Base-by-base conservation (phyloP, 108 stramenopile species). In the Nitzschia sp. region DNA sequence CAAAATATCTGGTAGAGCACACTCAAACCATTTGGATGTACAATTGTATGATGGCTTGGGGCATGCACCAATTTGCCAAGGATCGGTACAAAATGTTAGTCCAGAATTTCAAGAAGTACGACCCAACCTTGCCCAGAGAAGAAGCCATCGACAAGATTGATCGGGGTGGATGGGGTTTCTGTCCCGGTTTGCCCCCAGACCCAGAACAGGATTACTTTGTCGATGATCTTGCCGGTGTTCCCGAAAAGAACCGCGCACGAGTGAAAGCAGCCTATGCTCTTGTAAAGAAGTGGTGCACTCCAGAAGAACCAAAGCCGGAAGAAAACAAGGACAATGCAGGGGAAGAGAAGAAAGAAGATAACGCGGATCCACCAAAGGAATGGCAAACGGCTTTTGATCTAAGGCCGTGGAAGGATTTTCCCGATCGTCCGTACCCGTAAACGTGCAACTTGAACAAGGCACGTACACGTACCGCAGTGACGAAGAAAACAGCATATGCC, bases 341-440 rank as follows among this genome's bases (percentile, higher is more conserved):
- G 59, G 57, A 58, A 29, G 72, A 63, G 16, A 53, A 41, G 15
- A 53, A 56, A 1, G 71, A 67, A 25, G 34, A 57, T 21, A 47
- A 48, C 31, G 48, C 67, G 41, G 38, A 2, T 6, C 33, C 72
- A n/a, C 84, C 84, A 16, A 27, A 77, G 50, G 88, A 87, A 63
- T 93, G 87, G 85, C 68, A 86, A 53, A 63, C 76, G 30, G 85
- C 92, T 0, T 85, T 85, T 71, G 87, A 89, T 63, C 85, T 90
- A 87, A 71, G 83, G 45, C 87, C 88, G 19, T 93, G 92, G 88
- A 78, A 79, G 32, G 92, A 78, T n/a, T 90, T 82, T 55, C 92
- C 92, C 0, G 89, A 92, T 58, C 56, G 56, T 16, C 48, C 48
- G 4, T 50, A 50, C 21, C 48, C 48, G 5, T 50, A 22, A 50